Evolutionary conservation across 2,329 filamentous ascomycete genomes (phyloP), one percentile per base, ranked within the genome.

Genomic region (Aphanocladium album): DNA sequence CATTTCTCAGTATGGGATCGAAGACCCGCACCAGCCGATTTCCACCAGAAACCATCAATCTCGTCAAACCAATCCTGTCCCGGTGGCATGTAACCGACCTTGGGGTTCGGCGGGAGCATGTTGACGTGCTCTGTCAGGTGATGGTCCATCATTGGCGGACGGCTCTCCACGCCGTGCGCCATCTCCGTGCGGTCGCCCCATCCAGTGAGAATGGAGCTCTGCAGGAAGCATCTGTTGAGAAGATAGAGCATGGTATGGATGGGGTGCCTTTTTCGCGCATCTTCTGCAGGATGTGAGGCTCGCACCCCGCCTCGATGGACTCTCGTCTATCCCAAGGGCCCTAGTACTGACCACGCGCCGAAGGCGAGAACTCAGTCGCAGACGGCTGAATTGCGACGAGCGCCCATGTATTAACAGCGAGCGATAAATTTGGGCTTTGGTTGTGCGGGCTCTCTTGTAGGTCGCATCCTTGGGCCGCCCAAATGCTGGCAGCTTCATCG

Each of bases 1-100:
- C 77, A 80, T 62, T 84, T 82, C 68, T 83, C 79, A 1, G 67
- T 67, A 41, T 79, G 71, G 1, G 64, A 62, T 11, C 66, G 64
- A 12, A 65, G 49, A 5, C 46, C 60, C 4, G 63, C 57, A 7
- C 56, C 60, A 14, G 49, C 54, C 19, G 57, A 64, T 61, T 60
- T 64, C 61, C 46, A 64, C 53, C 41, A 55, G 9, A 43, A 47
- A 9, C 21, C 21, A 3, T 25, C 49, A 30, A 7, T 17, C 39
- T 50, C 60, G 16, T 37, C 52, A 16, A 41, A 25, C 3, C 25
- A 47, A 17, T 45, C 57, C 30, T 59, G 55, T 25, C 30, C 41
- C 25, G 49, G 35, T 2, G 54, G 39, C 12, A 23, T 27, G 16
- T 52, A 39, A n/a, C 30, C 7, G 23, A 39, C 19, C 30, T 52